A percentile compares a stretch with the other conserved stretches of the same genome.
These are phyloP conservation scores for Pseudofabraea citricarpa DNA, from an alignment of 2,329 filamentous ascomycete genomes.

Conservation along the genomic window DNA sequence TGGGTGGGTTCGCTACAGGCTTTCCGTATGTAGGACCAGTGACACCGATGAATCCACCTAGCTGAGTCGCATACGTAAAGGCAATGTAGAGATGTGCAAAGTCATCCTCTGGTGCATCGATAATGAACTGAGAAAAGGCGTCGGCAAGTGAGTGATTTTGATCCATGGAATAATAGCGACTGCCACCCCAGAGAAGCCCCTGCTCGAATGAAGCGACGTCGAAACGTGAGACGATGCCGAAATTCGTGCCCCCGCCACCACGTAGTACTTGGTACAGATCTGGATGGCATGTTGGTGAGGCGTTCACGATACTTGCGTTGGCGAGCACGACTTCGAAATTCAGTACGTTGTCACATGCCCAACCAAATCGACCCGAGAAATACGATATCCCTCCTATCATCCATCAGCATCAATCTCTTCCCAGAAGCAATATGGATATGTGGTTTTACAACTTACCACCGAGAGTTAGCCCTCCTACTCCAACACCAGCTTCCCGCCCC, in stretches of 20 bases:
- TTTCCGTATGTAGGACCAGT: conserved; percentile 14
- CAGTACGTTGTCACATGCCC: conserved; percentile 11
- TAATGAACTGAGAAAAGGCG: conserved; percentile 10
- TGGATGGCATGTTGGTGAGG: conserved; percentile 12
- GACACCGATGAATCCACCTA: conserved; percentile 9
- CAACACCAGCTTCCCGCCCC: conserved; percentile 25
- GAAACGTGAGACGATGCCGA: conserved; percentile 33
- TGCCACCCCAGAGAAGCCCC: conserved; percentile 16
- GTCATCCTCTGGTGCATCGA: conserved; percentile 12
- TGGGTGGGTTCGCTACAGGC: conserved; percentile 12
- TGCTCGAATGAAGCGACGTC: conserved; percentile 33
- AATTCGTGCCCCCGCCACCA: conserved; percentile 31
- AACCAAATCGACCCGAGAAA: conserved; percentile 10
- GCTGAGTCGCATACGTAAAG: conserved; percentile 7
- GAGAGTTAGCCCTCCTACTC: conserved; percentile 15
- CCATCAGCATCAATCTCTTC: not conserved
- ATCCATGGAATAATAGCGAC: conserved; percentile 5
- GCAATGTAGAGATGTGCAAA: conserved; percentile 14
- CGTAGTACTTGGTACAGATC: conserved; percentile 31
- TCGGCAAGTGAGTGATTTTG: conserved; percentile 10
- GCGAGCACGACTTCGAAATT: conserved; percentile 23
- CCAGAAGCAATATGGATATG: not conserved
- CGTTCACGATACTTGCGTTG: conserved; percentile 18
- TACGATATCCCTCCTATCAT: conserved; percentile 9
- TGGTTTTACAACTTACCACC: conserved; percentile 15